Percentiles rank a stretch among this genome's conserved stretches.
Conservation (phyloP, 768 basidiomycete genomes). For the Xerocomellus intermedius region DNA sequence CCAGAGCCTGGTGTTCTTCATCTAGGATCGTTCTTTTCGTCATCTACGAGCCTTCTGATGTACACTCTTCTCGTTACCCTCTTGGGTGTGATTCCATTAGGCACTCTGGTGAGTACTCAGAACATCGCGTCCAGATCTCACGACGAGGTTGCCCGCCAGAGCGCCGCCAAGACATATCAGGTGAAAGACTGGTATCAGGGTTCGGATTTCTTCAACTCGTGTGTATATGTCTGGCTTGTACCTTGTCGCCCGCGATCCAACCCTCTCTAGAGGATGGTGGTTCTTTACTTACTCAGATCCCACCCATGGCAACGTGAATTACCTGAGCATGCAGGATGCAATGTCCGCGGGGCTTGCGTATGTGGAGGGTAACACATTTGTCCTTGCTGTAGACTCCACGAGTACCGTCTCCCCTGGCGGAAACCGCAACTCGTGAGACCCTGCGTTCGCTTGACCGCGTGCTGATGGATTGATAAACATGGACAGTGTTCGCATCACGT, state of each 20-base stretch:
- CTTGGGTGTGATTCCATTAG: slow-evolving; percentile 28
- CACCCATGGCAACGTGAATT: slow-evolving; percentile 68
- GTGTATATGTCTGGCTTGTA: slow-evolving; percentile 14
- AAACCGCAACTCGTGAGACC: slow-evolving; percentile 50
- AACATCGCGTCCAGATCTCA: slow-evolving; percentile 15
- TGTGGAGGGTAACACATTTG: slow-evolving; percentile 53
- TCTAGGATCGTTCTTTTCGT: neutral
- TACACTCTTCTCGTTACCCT: slow-evolving; percentile 22
- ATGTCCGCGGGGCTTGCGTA: slow-evolving; percentile 52
- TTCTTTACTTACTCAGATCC: slow-evolving; percentile 64
- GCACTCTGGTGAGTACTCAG: slow-evolving; percentile 31
- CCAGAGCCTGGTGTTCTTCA: neutral
- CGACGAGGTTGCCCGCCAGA: neutral
- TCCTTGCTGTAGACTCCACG: slow-evolving; percentile 61
- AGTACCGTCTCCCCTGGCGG: slow-evolving; percentile 46
- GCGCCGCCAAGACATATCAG: slow-evolving; percentile 28
- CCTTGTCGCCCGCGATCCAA: neutral
- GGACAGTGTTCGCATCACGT: slow-evolving; percentile 61
- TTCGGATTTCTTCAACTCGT: slow-evolving; percentile 57
- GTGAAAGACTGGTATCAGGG: slow-evolving; percentile 41
- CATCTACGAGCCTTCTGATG: slow-evolving; percentile 16
- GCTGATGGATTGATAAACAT: neutral
- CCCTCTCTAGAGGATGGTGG: slow-evolving; percentile 51
- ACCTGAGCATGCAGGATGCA: slow-evolving; percentile 48
- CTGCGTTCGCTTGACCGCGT: neutral